Base-by-base conservation (phyloP, 2,329 filamentous ascomycete species). In the Hypomyces rosellus region DNA sequence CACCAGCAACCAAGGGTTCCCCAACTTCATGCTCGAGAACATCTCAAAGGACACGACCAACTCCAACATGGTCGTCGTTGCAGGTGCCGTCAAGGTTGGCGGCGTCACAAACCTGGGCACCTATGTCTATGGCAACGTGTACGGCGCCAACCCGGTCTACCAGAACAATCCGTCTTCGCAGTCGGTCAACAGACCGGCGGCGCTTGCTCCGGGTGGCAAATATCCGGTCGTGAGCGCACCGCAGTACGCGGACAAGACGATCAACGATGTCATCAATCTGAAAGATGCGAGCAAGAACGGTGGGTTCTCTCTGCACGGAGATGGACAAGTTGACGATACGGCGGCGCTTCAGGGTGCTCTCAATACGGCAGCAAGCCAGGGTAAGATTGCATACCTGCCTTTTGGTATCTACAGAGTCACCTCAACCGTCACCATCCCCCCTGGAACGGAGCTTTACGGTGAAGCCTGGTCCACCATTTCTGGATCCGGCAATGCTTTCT, bases 281-380 rank as follows among this genome's bases (percentile, higher is more conserved):
- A 52, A 52, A 40, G 50, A 52, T 8, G 4, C 46, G 9, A 48
- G 4, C 18, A 45, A 52, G 37, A 52, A 52, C 36, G 50, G 50
- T 6, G 50, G 50, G 18, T 42, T 45, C 18, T 37, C 50, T n/a
- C 50, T 52, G 3, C 40, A 39, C 16, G 81, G 80, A 44, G 74
- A 84, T 60, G 81, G 78, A 12, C 62, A 64, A 2, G 75, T 76
- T 1, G 81, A 85, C 61, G 80, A 84, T 58, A 85, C 82, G 3
- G 65, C 68, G 3, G 78, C 78, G 2, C 71, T 86, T 12, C 80
- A 86, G 60, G 64, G 59, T 1, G 74, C 77, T n/a, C 74, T 86
- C 60, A 69, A 72, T 60, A 64, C 62, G 2, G 79, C 81, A 3
- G 71, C 71, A 3, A 61, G 67, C 1, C 60, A 66, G n/a, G 69